phyloP scores from a whole-genome alignment of 352 stramenopile species.

The Globisporangium solare region DNA sequence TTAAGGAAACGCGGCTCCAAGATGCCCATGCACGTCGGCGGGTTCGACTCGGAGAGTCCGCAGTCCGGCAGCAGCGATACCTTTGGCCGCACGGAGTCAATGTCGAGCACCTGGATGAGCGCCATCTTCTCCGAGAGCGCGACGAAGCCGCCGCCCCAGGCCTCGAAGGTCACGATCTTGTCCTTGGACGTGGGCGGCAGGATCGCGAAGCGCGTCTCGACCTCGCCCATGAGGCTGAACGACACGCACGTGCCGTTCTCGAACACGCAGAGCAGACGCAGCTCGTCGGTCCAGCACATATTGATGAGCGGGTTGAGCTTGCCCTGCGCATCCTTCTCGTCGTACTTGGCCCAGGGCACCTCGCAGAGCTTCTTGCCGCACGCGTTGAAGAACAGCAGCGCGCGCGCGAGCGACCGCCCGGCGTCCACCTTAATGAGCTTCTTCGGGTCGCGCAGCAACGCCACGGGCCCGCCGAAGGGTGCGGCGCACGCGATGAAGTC shows the following conservation, averaged over 20 bases:
- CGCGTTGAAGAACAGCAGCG: conserved; percentile 74
- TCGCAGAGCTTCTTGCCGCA: conserved; percentile 54
- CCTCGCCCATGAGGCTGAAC: conserved; percentile 65
- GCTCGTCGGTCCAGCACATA: conserved; percentile 80
- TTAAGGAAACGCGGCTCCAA: conserved; percentile 89
- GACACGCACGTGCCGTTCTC: conserved; percentile 64
- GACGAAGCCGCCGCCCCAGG: conserved; percentile 70
- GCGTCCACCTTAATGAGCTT: conserved; percentile 67
- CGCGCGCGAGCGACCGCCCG: conserved; percentile 38
- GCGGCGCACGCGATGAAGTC: conserved; percentile 57
- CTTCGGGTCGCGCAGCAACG: conserved; percentile 70
- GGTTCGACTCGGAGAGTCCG: conserved; percentile 64
- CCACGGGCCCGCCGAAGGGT: conserved; percentile 66
- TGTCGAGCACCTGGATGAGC: conserved; percentile 74
- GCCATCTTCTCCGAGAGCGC: conserved; percentile 79
- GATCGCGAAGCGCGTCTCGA: conserved; percentile 70
- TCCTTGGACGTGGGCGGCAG: conserved; percentile 58
- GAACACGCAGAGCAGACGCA: conserved; percentile 78
- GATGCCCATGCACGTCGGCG: conserved; percentile 90
- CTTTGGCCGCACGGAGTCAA: conserved; percentile 77
- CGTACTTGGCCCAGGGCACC: conserved; percentile 62
- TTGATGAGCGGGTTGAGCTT: conserved; percentile 51
- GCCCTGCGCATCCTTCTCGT: conserved; percentile 46
- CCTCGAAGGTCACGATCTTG: conserved; percentile 75
- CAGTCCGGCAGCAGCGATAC: conserved; percentile 70